Base-by-base conservation (phyloP, 2,329 filamentous ascomycete genomes). In the Mycosphaerella sp. region DNA sequence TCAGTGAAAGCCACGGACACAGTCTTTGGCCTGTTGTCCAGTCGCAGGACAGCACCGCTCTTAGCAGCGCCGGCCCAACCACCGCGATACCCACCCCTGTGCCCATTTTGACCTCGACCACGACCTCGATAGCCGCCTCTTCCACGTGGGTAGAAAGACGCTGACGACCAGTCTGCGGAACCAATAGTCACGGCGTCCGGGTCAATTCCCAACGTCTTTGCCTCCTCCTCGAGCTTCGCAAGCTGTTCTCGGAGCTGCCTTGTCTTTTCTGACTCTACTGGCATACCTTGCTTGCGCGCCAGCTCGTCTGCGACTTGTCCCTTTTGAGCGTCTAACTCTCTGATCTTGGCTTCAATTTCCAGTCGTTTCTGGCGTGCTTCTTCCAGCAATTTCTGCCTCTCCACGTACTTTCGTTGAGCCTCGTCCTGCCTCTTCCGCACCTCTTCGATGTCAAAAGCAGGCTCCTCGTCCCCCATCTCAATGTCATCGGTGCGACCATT, bases 21-120 rank as follows among this genome's bases (percentile, higher is more conserved):
- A 55, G 77, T 82, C 65, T 79, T 85, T 0, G 87, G 84, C 40
- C 87, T 76, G 65, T 90, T 89, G 63, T 93, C 87, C 17, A 93
- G 74, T 14, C 84, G 84, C 59, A 76, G 73, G 13, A 80, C 77
- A 49, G 73, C 74, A 59, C 84, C 74, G 21, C 72, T 72, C 14
- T 70, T 52, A 16, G 59, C 60, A 32, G 55, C 59, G 13, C 56
- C 85, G 5, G 71, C 71, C 56, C 62, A 73, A 12, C 73, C 69
- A 7, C 72, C 74, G 42, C 73, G 67, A 44, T 68, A 69, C 7
- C 74, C 72, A 32, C 30, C 30, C 21, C 21, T 4, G 6, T 21
- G 6, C 21, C 21, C 21, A 36, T 74, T 65, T 21, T 70, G 67
- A 41, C 66, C 74, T 10, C 70, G 72, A 55, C 64, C 67, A 53